Conservation (phyloP, 768 basidiomycete species). For the Agrocybe chaxingu region DNA sequence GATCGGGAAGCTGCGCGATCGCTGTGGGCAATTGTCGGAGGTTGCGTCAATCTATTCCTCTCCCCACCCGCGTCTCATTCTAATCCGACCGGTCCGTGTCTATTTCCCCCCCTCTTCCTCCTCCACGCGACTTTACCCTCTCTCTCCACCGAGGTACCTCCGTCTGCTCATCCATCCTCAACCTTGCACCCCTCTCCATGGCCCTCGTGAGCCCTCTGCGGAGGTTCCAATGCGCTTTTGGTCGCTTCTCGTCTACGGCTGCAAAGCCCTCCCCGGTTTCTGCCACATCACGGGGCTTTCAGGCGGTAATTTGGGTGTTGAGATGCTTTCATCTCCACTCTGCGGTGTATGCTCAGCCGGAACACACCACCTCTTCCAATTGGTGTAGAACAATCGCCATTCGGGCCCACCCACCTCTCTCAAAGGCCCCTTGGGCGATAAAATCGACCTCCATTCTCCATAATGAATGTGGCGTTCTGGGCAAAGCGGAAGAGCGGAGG, state of each 20-base stretch:
- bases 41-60: constrained; percentile 12
- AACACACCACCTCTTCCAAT: too few species aligned
- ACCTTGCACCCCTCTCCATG: not conserved
- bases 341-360: too few species aligned
- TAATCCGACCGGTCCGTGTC: constrained; percentile 11
- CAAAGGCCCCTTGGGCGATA: too few species aligned
- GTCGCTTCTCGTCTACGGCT: not conserved
- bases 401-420: too few species aligned
- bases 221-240: not conserved
- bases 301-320: too few species aligned
- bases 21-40: constrained; percentile 24
- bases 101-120: constrained; percentile 7
- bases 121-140: not conserved
- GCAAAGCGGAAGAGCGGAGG: too few species aligned
- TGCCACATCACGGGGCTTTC: too few species aligned
- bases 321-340: too few species aligned
- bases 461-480: too few species aligned
- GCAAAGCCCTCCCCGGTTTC: too few species aligned
- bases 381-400: too few species aligned
- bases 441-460: too few species aligned
- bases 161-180: constrained; percentile 2
- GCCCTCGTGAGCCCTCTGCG: not conserved
- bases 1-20: constrained; percentile 8
- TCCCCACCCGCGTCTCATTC: constrained; percentile 2
- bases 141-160: constrained; percentile 15